These are phyloP conservation scores for Blastobotrys petasosporus DNA, from an alignment of 1,139 yeast species.

Conservation along the genomic window DNA sequence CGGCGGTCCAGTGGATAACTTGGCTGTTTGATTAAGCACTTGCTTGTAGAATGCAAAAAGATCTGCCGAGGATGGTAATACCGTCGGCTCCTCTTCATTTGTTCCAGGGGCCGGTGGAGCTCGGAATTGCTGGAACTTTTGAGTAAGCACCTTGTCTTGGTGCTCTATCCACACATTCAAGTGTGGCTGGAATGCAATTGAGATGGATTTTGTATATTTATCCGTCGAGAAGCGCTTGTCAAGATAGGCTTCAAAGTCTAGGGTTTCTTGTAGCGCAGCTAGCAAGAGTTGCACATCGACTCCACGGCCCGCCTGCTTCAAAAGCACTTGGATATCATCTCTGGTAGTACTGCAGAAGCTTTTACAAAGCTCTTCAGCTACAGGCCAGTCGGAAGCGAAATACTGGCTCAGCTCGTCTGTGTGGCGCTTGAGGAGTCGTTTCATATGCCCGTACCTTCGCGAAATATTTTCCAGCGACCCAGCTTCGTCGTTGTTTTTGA, in stretches of 20 bases:
- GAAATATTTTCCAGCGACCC: slow-evolving; percentile 84
- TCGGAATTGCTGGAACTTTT: slow-evolving; percentile 45
- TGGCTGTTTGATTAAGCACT: slow-evolving; percentile 66
- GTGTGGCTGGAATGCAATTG: slow-evolving; percentile 79
- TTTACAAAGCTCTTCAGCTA: slow-evolving; percentile 53
- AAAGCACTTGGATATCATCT: slow-evolving; percentile 52
- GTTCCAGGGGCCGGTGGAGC: slow-evolving; percentile 30
- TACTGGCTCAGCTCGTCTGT: slow-evolving; percentile 45
- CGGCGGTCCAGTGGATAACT: slow-evolving; percentile 65
- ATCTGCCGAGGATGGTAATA: slow-evolving; percentile 80
- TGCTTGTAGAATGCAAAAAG: slow-evolving; percentile 72
- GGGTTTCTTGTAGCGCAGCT: slow-evolving; percentile 52
- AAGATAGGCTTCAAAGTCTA: slow-evolving; percentile 74
- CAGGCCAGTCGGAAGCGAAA: slow-evolving; percentile 71
- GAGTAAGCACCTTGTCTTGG: slow-evolving; percentile 60
- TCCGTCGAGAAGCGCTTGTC: slow-evolving; percentile 46
- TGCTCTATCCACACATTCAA: slow-evolving; percentile 80
- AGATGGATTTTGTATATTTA: slow-evolving; percentile 46
- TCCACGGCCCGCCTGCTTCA: slow-evolving; percentile 33
- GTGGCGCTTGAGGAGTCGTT: slow-evolving; percentile 58
- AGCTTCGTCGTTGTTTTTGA: slow-evolving; percentile 79
- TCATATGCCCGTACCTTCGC: slow-evolving; percentile 75
- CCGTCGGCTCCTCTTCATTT: slow-evolving; percentile 46
- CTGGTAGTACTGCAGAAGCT: slow-evolving; percentile 66
- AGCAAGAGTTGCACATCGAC: slow-evolving; percentile 56